Base-by-base conservation (phyloP, 305 asterid genomes). In the Fraxinus paxiana region DNA sequence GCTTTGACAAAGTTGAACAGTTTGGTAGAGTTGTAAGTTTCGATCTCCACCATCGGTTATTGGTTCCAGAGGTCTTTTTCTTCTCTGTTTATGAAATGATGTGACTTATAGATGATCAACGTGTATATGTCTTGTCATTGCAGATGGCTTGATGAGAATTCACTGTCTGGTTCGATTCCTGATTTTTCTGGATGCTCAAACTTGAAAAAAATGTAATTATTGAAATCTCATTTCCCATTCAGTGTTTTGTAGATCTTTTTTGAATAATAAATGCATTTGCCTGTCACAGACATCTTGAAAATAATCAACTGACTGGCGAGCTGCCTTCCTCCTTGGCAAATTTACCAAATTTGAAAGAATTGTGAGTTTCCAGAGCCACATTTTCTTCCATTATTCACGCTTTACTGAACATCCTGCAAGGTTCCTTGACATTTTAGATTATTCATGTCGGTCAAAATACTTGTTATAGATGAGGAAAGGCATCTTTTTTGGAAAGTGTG, bases 141-240 rank as follows among this genome's bases (percentile, higher is more conserved):
- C 98, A 96, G 99, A 83, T 94, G 97, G 98, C 98, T 96, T 74
- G 91, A 94, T 89, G 92, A 91, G 80, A 96, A 90, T 85, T 90
- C 98, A 20, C 81, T 96, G 72, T 90, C 87, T 73, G 98, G 99
- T 83, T 72, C 92, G 17, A 88, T 96, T 88, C 99, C 99, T 28
- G 99, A 96, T 87, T 92, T 96, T 90, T 88, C 97, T 43, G 98
- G 94, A 79, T 94, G 99, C 85, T 91, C 93, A 15, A 88, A 88
- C 90, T 88, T 96, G 87, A 90, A 77, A 87, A 92, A 24, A 82
- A 88, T 96, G 99, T 96, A 88, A 87, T 13, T 67, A 41, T 43
- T 78, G 79, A 65, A 67, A 35, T 75, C 74, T 76, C 35, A 30
- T 73, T 24, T 73, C 80, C 69, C 76, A 48, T 79, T 26, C 75